A percentile compares a stretch with the other conserved stretches of the same genome.
phyloP scores from a whole-genome alignment of 2,329 filamentous ascomycete species.

The Colletotrichum costaricense region DNA sequence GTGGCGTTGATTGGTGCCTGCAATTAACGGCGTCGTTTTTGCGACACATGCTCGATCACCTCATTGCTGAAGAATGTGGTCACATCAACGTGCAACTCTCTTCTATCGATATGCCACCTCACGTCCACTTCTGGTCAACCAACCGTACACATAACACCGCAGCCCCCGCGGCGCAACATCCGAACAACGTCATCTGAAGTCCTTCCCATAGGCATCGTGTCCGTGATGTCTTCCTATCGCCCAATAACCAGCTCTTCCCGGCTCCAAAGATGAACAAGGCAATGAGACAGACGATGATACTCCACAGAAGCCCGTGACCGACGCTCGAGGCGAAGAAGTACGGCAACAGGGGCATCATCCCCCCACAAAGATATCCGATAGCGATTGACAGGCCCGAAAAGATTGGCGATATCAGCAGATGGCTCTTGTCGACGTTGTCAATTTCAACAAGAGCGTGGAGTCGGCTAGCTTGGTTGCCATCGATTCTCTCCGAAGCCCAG shows the following conservation, averaged over 20 bases:
- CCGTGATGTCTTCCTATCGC: slow-evolving; percentile 23
- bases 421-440: neutral
- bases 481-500: neutral
- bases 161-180: slow-evolving; percentile 9
- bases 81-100: neutral
- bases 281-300: slow-evolving; percentile 63
- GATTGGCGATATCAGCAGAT: slow-evolving; percentile 43
- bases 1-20: neutral
- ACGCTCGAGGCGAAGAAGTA: slow-evolving; percentile 61
- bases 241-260: slow-evolving; percentile 60
- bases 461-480: neutral
- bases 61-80: neutral
- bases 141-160: slow-evolving; percentile 7
- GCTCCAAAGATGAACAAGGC: slow-evolving; percentile 68
- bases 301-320: slow-evolving; percentile 60
- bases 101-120: neutral
- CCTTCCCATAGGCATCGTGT: slow-evolving; percentile 23
- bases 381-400: slow-evolving; percentile 69
- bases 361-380: slow-evolving; percentile 71
- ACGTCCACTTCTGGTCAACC: neutral
- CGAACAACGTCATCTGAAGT: slow-evolving; percentile 13
- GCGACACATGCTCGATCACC: too few relatives aligned
- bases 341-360: slow-evolving; percentile 70
- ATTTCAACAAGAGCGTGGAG: neutral
- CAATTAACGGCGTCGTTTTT: too few relatives aligned